phyloP scores from a whole-genome alignment of 176 grass and related monocot genomes.

The Sorghum bicolor region DNA sequence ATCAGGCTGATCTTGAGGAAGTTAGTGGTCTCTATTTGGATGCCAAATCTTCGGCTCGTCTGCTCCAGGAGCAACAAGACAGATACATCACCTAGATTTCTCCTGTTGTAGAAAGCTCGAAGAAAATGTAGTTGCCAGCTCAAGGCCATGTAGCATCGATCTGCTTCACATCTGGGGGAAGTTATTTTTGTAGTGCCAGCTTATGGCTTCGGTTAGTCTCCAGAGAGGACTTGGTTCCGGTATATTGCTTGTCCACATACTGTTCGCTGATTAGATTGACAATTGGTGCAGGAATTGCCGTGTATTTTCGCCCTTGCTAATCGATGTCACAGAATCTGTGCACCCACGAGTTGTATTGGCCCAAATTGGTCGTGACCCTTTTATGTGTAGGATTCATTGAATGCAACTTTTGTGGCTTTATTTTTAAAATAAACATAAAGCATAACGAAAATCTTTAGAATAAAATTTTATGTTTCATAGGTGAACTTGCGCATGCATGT shows the following conservation, averaged over 20 bases:
- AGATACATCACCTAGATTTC: conserved; percentile 67
- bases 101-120: neutral
- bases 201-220: neutral
- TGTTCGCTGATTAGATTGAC: conserved; percentile 23
- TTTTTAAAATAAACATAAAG: neutral
- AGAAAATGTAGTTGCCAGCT: neutral
- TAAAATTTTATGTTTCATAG: neutral
- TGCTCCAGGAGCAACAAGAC: conserved; percentile 93
- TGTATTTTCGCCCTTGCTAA: neutral
- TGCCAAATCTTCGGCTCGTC: conserved; percentile 76
- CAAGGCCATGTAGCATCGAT: neutral
- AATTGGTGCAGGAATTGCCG: neutral
- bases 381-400: neutral
- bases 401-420: neutral
- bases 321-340: too few relatives aligned
- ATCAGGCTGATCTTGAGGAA: conserved; percentile 79
- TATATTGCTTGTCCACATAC: conserved; percentile 26
- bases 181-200: neutral
- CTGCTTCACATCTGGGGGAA: neutral
- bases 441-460: neutral
- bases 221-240: conserved; percentile 9
- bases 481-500: neutral
- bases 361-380: neutral
- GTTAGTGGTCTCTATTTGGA: conserved; percentile 67
- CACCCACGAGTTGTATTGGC: neutral